Base-by-base conservation (phyloP, 306 rosid genomes). In the Ormosia emarginata region DNA sequence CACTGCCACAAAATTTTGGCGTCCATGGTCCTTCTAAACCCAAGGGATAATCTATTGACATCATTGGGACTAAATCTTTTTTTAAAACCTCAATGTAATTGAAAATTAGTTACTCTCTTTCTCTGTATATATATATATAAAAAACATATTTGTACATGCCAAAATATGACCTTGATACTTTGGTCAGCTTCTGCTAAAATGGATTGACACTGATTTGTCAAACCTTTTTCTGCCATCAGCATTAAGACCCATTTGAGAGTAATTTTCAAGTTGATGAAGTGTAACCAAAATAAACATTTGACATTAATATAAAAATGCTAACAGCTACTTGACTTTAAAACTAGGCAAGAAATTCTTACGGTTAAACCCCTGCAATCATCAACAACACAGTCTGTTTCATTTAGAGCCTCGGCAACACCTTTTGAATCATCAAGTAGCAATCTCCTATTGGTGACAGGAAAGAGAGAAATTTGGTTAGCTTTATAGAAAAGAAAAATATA, bases 321-420 rank as follows among this genome's bases (percentile, higher is more conserved):
- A 47, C 3, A 61, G 33, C 73, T 55, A 15, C 49, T 41, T 33
- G 67, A 57, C 32, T 24, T 32, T 3, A 13, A 15, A 37, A 80
- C 56, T 56, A 24, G 30, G 64, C 14, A 17, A 52, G 58, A 74
- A 84, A 80, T 79, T 83, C 94, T 90, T 89, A 93, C 99, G 6
- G 85, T 89, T 79, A 92, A 87, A 77, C 99, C 99, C 77, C 71
- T 83, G 89, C 99, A 95, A 64, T 90, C 81, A 40, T 86, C 77
- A 44, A 17, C 75, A 64, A 95, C 85, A 74, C 99, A 95, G 74
- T 89, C 94, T 14, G 97, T 93, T 90, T 95, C 98, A 86, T 93
- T 95, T 47, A 95, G 75, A 79, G 96, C 96, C 87, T 95, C 99
- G 6, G 69, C 97, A 78, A 95, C 99, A 79, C 98, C 98, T 91